These are phyloP conservation scores for Amanita polypyramis DNA, from an alignment of 768 basidiomycete genomes.

Conservation along the genomic window DNA sequence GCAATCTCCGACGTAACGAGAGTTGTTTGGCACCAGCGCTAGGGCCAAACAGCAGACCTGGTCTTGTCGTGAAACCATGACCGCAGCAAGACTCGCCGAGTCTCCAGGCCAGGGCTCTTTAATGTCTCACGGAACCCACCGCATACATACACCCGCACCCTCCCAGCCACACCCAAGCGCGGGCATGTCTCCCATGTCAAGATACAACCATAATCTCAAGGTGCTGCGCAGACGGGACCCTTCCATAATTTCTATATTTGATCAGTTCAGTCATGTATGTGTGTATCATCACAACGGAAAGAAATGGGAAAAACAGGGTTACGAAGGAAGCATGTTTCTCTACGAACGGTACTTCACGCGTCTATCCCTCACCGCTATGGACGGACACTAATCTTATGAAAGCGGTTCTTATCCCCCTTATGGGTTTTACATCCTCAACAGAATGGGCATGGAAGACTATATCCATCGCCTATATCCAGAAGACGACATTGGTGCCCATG, in stretches of 20 bases:
- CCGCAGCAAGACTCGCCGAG: too few species aligned
- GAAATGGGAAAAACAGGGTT: constrained; percentile 78
- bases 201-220: constrained; percentile 72
- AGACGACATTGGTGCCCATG: constrained; percentile 56
- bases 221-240: constrained; percentile 72
- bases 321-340: constrained; percentile 83
- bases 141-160: constrained; percentile 8
- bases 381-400: constrained; percentile 9
- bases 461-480: constrained; percentile 67
- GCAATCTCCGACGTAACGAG: too few species aligned
- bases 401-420: constrained; percentile 75
- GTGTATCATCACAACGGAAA: constrained; percentile 64
- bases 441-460: constrained; percentile 72
- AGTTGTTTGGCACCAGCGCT: too few species aligned
- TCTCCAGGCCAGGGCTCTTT: background rate
- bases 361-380: background rate
- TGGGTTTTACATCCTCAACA: constrained; percentile 78
- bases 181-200: constrained; percentile 54
- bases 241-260: constrained; percentile 69
- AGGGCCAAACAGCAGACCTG: too few species aligned
- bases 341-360: constrained; percentile 56
- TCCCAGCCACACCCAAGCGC: constrained; percentile 16
- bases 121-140: constrained; percentile 12
- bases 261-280: constrained; percentile 84
- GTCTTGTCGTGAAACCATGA: too few species aligned